Base-by-base conservation (phyloP, 208 protist genomes). In the Acanthamoeba quina region DNA sequence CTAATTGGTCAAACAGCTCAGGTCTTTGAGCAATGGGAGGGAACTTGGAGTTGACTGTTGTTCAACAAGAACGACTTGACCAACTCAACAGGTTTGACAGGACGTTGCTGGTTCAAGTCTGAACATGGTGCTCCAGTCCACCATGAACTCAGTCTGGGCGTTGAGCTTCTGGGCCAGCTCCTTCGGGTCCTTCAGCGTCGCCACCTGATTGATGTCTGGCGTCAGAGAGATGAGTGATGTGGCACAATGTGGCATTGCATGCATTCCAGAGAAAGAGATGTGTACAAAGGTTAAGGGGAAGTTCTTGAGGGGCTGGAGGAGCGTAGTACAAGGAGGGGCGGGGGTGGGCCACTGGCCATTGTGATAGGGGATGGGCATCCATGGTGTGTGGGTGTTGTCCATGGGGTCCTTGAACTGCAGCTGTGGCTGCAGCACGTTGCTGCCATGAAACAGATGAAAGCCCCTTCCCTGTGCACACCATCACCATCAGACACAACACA, bases 101-200 rank as follows among this genome's bases (percentile, higher is more conserved):
- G 37, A 37, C 3, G 37, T 37, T 37, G 37, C 37, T 37, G 37
- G 37, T 37, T 37, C 3, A 3, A 37, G 37, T 37, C 37, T 37
- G 37, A 37, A 37, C 37, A 37, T 3, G 2, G 37, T 37, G n/a
- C n/a, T n/a, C n/a, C n/a, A 82, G 96, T 99, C 99, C 0, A 99
- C 96, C 5, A 99, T 99, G 93, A 99, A 83, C 89, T 97, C 97
- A 10, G 74, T 26, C 17, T 74, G 76, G 19, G 44, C 64, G 19
- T 85, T 66, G 17, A 98, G 83, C n/a, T 76, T 74, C 6, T 74
- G 49, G 31, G 29, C 21, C 2, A 98, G 31, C 17, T 82, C 52
- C 5, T 90, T n/a, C 31, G 98, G 91, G 29, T 82, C 66, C 24
- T 92, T 90, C 21, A 66, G 21, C 5, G 34, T 94, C 37, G 96